These are phyloP conservation scores for Boletus tylopilopsis DNA, from an alignment of 768 basidiomycete species.

Conservation along the genomic window DNA sequence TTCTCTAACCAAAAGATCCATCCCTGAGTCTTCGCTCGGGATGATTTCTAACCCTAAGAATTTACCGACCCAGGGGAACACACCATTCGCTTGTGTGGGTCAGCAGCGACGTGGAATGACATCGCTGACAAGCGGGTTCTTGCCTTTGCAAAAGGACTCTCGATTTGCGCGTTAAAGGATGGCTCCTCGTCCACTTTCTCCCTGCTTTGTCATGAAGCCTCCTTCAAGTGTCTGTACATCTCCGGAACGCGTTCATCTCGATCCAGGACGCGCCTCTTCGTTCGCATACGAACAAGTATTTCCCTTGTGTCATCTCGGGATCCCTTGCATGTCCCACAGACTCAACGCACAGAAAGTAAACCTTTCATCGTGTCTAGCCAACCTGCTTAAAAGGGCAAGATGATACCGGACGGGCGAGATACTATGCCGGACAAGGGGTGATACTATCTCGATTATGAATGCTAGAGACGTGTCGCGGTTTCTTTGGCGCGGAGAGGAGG, in stretches of 20 bases:
- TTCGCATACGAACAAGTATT: slow-evolving; percentile 40
- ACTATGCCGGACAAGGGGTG: slow-evolving; percentile 19
- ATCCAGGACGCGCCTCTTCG: slow-evolving; percentile 12
- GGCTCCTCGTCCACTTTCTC: slow-evolving; percentile 16
- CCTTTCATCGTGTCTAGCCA: slow-evolving; percentile 24
- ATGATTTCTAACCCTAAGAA: slow-evolving; percentile 65
- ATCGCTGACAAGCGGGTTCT: slow-evolving; percentile 17
- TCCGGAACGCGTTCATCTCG: slow-evolving; percentile 48
- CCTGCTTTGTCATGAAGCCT: slow-evolving; percentile 41
- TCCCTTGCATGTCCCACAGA: slow-evolving; percentile 31
- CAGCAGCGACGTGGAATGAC: slow-evolving; percentile 18
- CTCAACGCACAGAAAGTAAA: slow-evolving; percentile 24
- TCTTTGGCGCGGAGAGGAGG: slow-evolving; percentile 20
- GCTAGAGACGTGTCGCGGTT: slow-evolving; percentile 53
- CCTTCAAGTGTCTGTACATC: slow-evolving; percentile 37
- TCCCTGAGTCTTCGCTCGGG: slow-evolving; percentile 31
- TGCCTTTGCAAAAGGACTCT: slow-evolving; percentile 1
- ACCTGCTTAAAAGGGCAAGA: slow-evolving; percentile 39
- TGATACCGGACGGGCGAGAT: slow-evolving; percentile 47
- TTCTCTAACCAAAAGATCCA: slow-evolving; percentile 51
- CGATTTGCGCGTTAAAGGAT: slow-evolving; percentile 8
- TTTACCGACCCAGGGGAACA: slow-evolving; percentile 33
- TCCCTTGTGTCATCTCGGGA: slow-evolving; percentile 52
- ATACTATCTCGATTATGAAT: slow-evolving; percentile 10
- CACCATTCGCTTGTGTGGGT: slow-evolving; percentile 23